Evolutionary conservation across 768 basidiomycete species (phyloP), one percentile per base, ranked within the genome.

Genomic region (Obba rivulosa): DNA sequence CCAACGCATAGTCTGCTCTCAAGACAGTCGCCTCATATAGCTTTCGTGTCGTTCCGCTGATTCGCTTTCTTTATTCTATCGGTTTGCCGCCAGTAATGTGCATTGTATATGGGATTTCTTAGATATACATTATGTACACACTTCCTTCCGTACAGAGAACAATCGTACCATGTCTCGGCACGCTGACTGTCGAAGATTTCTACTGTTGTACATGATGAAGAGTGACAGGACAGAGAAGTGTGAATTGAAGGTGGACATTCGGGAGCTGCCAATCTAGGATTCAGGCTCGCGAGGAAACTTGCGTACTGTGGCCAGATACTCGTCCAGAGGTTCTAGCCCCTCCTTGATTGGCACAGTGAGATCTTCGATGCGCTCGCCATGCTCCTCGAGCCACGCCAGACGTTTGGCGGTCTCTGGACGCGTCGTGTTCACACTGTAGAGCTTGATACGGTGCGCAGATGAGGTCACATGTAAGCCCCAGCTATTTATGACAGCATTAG

Each of bases 401-500:
- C 77, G 67, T 48, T 57, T 54, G n/a, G 66, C 69, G 2, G 78
- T 78, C 14, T 65, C 69, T 1, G 71, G 68, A 41, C 59, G 64
- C 2, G 69, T 59, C 42, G 50, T 67, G 58, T 78, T 78, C 47
- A 80, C 73, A 54, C 74, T 75, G 62, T 76, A 78, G 1, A 80
- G 39, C 58, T 77, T 77, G 66, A 80, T 74, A 22, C 77, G 72
- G 48, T 79, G 77, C 49, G 65, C 69, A 1, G 76, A 77, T 13
- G 76, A 78, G 0, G 77, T 78, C 39, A 78, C 76, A 49, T 79
- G 77, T 23, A 75, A 64, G 48, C 74, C 74, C 75, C 75, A 75
- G 59, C 73, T 77, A 57, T 25, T 17, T 9, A 21, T 4, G n/a
- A 1, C 8, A 13, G 16, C 2, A 16, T 24, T 22, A 43, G 31